phyloP scores from a whole-genome alignment of 2,329 filamentous ascomycete genomes.

The Diaporthe sp. region DNA sequence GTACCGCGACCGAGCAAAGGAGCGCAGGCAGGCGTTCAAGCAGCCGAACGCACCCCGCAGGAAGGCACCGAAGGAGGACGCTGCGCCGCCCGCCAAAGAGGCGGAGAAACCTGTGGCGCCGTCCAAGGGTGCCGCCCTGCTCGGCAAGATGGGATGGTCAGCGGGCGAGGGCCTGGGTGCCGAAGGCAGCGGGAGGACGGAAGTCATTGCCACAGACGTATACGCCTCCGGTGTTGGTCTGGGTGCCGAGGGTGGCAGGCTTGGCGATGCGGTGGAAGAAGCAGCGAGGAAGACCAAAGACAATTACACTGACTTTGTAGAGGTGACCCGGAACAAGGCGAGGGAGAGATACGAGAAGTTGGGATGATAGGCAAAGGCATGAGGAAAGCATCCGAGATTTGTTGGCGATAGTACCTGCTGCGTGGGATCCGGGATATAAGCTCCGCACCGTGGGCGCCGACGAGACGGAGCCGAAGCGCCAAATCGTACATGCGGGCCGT shows the following conservation, averaged over 20 bases:
- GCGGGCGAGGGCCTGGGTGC: slow-evolving; percentile 76
- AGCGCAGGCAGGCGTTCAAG: slow-evolving; percentile 73
- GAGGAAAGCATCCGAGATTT: background rate
- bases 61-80: slow-evolving; percentile 62
- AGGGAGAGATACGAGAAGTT: slow-evolving; percentile 75
- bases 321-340: slow-evolving; percentile 75
- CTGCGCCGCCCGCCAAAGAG: slow-evolving; percentile 48
- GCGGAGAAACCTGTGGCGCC: slow-evolving; percentile 50
- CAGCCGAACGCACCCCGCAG: slow-evolving; percentile 62
- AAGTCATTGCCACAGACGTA: slow-evolving; percentile 74
- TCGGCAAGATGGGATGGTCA: slow-evolving; percentile 82
- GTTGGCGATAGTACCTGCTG: background rate
- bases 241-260: slow-evolving; percentile 77
- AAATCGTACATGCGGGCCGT: background rate
- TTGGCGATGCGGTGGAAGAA: slow-evolving; percentile 77
- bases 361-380: slow-evolving; percentile 42
- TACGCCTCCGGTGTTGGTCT: slow-evolving; percentile 79
- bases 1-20: slow-evolving; percentile 78
- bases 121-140: slow-evolving; percentile 74
- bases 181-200: slow-evolving; percentile 72
- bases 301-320: slow-evolving; percentile 73
- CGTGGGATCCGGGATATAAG: background rate
- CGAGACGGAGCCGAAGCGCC: slow-evolving; percentile 3
- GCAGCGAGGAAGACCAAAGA: slow-evolving; percentile 73
- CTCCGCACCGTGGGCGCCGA: background rate